These are phyloP conservation scores for Debaryomyces subglobosus DNA, from an alignment of 1,139 yeast genomes.

Conservation along the genomic window DNA sequence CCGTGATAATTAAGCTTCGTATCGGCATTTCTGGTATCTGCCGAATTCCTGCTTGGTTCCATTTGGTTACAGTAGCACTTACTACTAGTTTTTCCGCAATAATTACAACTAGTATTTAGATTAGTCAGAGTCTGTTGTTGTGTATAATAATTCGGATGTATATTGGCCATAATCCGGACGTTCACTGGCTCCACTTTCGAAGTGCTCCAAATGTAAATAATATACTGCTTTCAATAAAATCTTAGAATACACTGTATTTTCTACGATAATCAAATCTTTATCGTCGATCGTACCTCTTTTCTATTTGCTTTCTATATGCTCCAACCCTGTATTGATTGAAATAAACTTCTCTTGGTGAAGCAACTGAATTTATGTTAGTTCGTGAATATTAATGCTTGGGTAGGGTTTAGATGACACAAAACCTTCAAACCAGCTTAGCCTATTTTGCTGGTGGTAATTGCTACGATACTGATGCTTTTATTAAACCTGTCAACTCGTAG, in stretches of 20 bases:
- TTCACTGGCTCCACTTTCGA: background rate
- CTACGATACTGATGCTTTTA: background rate
- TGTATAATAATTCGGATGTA: background rate
- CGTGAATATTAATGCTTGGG: background rate
- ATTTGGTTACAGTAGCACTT: background rate
- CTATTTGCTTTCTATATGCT: background rate
- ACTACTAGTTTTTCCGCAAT: background rate
- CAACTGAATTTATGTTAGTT: background rate
- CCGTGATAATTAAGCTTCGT: background rate
- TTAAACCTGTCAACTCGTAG: background rate
- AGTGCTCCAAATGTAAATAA: slow-evolving; percentile 1
- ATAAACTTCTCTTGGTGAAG: background rate
- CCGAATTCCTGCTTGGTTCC: background rate
- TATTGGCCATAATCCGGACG: slow-evolving; percentile 2
- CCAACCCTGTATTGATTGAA: background rate
- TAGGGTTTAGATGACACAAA: slow-evolving; percentile 1
- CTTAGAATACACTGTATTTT: background rate
- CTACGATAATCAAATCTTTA: background rate
- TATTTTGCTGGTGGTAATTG: background rate
- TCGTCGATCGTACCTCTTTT: background rate
- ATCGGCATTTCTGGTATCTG: background rate
- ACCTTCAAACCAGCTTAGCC: background rate
- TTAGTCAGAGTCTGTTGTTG: background rate
- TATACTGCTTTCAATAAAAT: background rate
- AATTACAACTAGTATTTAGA: background rate